These are phyloP conservation scores for Gaeumannomyces tritici DNA, from an alignment of 2,329 filamentous ascomycete genomes.

Conservation along the genomic window DNA sequence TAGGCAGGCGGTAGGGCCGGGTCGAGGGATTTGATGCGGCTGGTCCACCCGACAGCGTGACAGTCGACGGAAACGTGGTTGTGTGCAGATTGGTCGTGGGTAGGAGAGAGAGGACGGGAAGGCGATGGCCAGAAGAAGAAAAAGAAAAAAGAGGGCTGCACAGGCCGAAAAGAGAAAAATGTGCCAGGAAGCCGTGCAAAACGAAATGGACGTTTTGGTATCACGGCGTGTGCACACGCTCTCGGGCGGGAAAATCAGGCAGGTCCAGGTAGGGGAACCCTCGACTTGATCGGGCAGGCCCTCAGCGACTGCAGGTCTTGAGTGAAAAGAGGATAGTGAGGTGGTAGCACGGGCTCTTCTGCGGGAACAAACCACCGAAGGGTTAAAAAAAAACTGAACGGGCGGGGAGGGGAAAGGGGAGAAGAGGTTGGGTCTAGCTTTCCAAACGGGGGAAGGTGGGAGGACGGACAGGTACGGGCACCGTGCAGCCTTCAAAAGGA, in stretches of 20 bases:
- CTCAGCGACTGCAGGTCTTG: conserved; percentile 37
- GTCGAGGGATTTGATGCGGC: not conserved
- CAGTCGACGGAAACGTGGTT: not conserved
- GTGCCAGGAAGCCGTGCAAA: not conserved
- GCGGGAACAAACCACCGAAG: conserved; percentile 27
- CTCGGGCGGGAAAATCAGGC: conserved; percentile 27
- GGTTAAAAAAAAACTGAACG: conserved; percentile 22
- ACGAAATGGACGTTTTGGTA: conserved; percentile 19
- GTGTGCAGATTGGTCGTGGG: too few species aligned
- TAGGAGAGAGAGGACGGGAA: not conserved
- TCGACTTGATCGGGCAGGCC: conserved; percentile 28
- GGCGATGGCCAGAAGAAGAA: not conserved
- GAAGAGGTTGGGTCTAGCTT: conserved; percentile 15
- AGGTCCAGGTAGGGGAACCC: conserved; percentile 23
- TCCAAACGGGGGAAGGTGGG: conserved; percentile 19
- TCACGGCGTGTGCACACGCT: conserved; percentile 20
- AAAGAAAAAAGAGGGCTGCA: conserved; percentile 5
- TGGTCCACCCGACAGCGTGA: not conserved
- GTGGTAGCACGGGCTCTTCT: conserved; percentile 33
- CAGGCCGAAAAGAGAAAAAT: not conserved
- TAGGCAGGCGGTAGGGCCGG: not conserved
- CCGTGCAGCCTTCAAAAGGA: conserved; percentile 2
- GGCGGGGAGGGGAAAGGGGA: conserved; percentile 16
- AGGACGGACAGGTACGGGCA: conserved; percentile 8
- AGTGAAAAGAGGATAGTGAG: conserved; percentile 41